Conservation (phyloP, 2,329 filamentous ascomycete species). For the Penicillium concentricum region DNA sequence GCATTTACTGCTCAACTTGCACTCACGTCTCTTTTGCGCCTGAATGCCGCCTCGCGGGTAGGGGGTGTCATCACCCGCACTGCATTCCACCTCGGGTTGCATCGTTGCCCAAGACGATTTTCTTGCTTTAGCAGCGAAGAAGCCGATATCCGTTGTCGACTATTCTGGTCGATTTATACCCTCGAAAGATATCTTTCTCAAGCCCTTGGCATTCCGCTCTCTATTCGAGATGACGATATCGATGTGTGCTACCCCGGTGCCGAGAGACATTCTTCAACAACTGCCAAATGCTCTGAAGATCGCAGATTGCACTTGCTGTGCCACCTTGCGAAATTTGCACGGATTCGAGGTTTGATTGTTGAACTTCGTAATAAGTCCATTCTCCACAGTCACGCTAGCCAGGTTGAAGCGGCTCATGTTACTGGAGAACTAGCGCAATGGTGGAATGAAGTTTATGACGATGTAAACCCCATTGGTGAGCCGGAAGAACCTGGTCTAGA, state of each 20-base stretch:
- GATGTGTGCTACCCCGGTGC: conserved; percentile 57
- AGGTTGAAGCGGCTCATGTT: conserved; percentile 46
- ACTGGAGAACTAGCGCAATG: conserved; percentile 53
- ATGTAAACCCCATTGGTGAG: conserved; percentile 42
- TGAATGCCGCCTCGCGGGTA: conserved; percentile 58
- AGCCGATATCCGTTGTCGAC: conserved; percentile 49
- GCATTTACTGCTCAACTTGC: conserved; percentile 56
- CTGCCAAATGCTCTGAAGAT: not conserved
- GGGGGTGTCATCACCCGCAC: conserved; percentile 57
- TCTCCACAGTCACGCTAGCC: conserved; percentile 45
- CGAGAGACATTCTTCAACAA: conserved; percentile 42
- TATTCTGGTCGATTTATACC: conserved; percentile 60
- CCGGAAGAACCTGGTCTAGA: not conserved
- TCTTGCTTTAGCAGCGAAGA: conserved; percentile 51
- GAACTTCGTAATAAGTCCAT: conserved; percentile 55
- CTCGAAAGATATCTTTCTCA: conserved; percentile 58
- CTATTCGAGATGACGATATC: conserved; percentile 57
- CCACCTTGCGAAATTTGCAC: conserved; percentile 49
- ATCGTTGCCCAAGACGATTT: conserved; percentile 56
- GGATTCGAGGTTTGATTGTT: conserved; percentile 52
- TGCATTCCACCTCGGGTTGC: conserved; percentile 58
- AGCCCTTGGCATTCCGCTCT: conserved; percentile 55
- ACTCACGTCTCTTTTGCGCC: conserved; percentile 55
- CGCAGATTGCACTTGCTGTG: conserved; percentile 39
- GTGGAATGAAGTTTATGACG: conserved; percentile 56